Evolutionary conservation across 805 yeast genomes (phyloP), one percentile per base, ranked within the genome.

Genomic region (Candida railenensis): DNA sequence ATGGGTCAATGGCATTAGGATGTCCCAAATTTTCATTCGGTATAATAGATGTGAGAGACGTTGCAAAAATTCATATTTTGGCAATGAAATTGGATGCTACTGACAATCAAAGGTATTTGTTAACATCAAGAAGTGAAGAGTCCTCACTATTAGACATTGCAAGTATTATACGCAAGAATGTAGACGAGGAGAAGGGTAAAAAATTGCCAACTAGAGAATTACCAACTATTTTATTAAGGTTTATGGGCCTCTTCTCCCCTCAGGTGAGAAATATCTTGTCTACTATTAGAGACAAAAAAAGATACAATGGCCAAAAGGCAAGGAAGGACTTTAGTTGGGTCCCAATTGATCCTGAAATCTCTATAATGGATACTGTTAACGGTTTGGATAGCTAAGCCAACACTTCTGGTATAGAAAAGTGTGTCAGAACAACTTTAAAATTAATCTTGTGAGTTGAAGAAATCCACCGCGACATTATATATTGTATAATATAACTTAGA

Each of bases 71-170:
- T 2, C 57, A 54, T 47, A 15, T 43, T 30, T 32, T 16, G 20
- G 48, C 47, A 3, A 34, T 46, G 44, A 75, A 73, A 53, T 65
- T 61, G 46, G 62, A 61, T 30, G 49, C 46, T 14, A 62, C 69
- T 21, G 50, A 55, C 22, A 69, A 66, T 14, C 52, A 72, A 42
- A 66, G 77, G 53, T 56, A 72, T 21, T n/a, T 59, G 2, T 40
- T 59, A 18, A 40, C 15, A n/a, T 18, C 42, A 8, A 5, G 8
- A 8, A 7, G 11, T 21, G 15, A 28, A n/a, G 42, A 39, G n/a
- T 14, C 7, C 22, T 5, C 42, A 8, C 7, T 22, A 21, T 33
- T 39, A 11, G n/a, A 39, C 8, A 22, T 39, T 8, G 42, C 21
- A 8, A 18, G 4, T 11, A 39, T 39, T 8, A 3, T 39, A 4